Evolutionary conservation across 352 stramenopile genomes (phyloP), one percentile per base, ranked within the genome.

Genomic region (Pythium insidiosum): DNA sequence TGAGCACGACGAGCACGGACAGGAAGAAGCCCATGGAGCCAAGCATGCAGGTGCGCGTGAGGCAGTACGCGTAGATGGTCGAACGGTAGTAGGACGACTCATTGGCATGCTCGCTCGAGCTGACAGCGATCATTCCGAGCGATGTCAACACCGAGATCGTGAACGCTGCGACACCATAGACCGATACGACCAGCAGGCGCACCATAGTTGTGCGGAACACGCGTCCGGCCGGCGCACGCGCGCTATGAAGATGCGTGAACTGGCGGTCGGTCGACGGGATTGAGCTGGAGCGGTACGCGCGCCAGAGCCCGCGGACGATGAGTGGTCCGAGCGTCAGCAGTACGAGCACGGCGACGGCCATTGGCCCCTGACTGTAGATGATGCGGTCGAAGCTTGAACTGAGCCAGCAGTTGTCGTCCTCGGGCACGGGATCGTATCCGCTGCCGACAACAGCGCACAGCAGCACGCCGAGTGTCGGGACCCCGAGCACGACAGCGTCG

Each of bases 401-500:
- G 42, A 68, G 58, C 58, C 58, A 68, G 43, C 59, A 68, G 15
- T 56, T 54, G 23, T 67, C 54, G 34, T 63, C 47, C 13, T 58
- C 53, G 4, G 37, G 36, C 6, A 56, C 44, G 11, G 50, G 50
- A 0, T 19, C 43, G 39, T 64, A 68, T 12, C 50, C 50, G 20
- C 46, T 18, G 16, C 58, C 58, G n/a, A 64, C 23, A 6, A 36
- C 21, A 31, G 40, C 43, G 39, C 50, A 61, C 12, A 40, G 25
- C 3, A 24, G 42, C 11, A 64, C 55, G 4, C 42, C 40, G 7
- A 54, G 15, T 6, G 41, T 58, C 5, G 54, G 59, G 12, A 55
- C 15, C 4, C 55, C 43, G 16, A 58, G 19, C 11, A 68, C 31
- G 23, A 53, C 47, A 4, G 42, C 13, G 36, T 64, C 61, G 23